Evolutionary conservation across 2,329 filamentous ascomycete species (phyloP).

Genomic region (Aspergillus piperis): DNA sequence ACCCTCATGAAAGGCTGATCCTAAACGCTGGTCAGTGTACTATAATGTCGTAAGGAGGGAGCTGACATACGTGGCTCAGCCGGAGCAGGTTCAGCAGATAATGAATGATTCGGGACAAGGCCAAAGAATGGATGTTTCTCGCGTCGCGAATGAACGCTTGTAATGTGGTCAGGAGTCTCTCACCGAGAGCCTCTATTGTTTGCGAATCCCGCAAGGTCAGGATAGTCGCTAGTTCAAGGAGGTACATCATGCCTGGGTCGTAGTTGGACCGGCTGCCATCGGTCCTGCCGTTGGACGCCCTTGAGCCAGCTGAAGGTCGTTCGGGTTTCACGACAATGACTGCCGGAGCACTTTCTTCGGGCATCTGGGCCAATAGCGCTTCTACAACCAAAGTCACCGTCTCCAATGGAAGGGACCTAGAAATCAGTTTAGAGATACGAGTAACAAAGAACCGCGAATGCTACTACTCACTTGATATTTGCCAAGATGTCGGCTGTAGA

Average conservation of each 20-base stretch:
- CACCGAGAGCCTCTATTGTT: conserved; percentile 72
- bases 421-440: conserved; percentile 16
- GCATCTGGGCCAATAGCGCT: conserved; percentile 77
- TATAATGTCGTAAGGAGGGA: not conserved
- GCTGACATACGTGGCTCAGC: conserved; percentile 72
- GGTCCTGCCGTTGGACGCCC: conserved; percentile 61
- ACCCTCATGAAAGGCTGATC: conserved; percentile 89
- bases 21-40: conserved; percentile 46
- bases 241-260: conserved; percentile 82
- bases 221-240: conserved; percentile 87
- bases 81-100: conserved; percentile 82
- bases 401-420: conserved; percentile 62
- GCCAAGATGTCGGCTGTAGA: conserved; percentile 78
- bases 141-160: conserved; percentile 80
- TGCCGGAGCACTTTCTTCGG: conserved; percentile 76
- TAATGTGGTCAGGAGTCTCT: conserved; percentile 76
- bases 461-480: conserved; percentile 71
- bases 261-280: conserved; percentile 66
- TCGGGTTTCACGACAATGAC: conserved; percentile 93
- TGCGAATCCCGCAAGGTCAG: conserved; percentile 74
- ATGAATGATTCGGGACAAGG: conserved; percentile 79
- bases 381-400: conserved; percentile 66
- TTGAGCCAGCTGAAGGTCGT: conserved; percentile 61
- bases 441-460: conserved; percentile 16
- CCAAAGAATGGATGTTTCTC: conserved; percentile 75